Conservation (phyloP, 2,329 filamentous ascomycete species). For the Sordariomycetes sp. region DNA sequence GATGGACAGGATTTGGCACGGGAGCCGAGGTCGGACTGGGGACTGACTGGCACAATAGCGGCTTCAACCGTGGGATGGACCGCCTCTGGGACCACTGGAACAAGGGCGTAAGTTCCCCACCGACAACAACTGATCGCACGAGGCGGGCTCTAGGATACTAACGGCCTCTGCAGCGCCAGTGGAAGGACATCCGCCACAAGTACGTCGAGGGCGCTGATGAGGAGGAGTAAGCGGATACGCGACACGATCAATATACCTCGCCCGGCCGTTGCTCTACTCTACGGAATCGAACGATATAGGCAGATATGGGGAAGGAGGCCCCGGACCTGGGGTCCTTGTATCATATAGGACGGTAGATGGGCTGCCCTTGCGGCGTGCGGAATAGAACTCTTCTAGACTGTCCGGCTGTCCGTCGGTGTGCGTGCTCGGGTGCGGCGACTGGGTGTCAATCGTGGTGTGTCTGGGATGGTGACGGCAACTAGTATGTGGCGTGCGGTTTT, state of each 20-base stretch:
- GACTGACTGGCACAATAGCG: slow-evolving; percentile 34
- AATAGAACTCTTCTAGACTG: not conserved
- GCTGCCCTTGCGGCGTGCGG: not conserved
- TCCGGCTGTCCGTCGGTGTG: not conserved
- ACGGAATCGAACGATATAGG: not conserved
- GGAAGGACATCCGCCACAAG: slow-evolving; percentile 95
- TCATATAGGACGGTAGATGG: slow-evolving; percentile 1
- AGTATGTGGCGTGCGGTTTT: too few species aligned
- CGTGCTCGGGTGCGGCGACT: too few species aligned
- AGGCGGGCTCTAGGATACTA: slow-evolving; percentile 3
- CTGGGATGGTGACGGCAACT: too few species aligned
- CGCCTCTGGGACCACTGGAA: slow-evolving; percentile 85
- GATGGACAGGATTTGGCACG: not conserved
- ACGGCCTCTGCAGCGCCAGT: slow-evolving; percentile 65
- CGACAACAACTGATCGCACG: not conserved
- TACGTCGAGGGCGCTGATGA: slow-evolving; percentile 65
- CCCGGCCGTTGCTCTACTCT: not conserved
- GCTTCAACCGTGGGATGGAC: slow-evolving; percentile 72
- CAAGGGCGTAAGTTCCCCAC: slow-evolving; percentile 59
- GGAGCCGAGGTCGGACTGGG: not conserved
- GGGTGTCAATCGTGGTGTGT: too few species aligned
- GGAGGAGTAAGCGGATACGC: slow-evolving; percentile 24
- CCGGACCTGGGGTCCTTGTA: not conserved
- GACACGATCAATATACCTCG: not conserved
- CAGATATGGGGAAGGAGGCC: not conserved